phyloP scores from a whole-genome alignment of 2,329 filamentous ascomycete species.

The Diaporthe sp. region DNA sequence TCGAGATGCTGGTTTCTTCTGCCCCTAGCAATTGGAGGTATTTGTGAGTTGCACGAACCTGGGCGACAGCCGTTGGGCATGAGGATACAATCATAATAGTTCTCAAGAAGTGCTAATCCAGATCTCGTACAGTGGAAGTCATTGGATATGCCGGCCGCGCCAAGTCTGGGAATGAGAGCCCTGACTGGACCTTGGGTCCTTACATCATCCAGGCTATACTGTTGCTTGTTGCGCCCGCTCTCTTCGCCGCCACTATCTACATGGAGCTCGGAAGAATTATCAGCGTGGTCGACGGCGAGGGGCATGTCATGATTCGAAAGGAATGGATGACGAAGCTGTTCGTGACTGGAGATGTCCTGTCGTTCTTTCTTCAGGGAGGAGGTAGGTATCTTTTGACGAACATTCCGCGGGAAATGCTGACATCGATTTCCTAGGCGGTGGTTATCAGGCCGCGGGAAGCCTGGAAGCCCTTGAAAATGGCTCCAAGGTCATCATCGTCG shows the following conservation, averaged over 20 bases:
- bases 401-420: neutral
- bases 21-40: conserved; percentile 64
- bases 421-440: neutral
- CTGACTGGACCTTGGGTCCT: conserved; percentile 20
- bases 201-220: conserved; percentile 34
- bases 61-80: no score
- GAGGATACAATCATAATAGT: no score
- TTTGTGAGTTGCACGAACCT: conserved; percentile 54
- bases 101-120: neutral
- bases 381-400: neutral
- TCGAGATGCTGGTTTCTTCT: conserved; percentile 65
- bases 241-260: conserved; percentile 36
- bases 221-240: conserved; percentile 33
- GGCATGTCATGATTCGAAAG: conserved; percentile 12
- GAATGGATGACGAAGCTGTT: conserved; percentile 36
- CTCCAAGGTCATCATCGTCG: conserved; percentile 47
- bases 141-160: conserved; percentile 31
- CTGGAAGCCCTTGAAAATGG: conserved; percentile 40
- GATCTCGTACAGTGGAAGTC: neutral
- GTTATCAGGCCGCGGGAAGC: conserved; percentile 2
- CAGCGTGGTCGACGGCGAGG: conserved; percentile 20
- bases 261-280: conserved; percentile 35
- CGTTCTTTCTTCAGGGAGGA: conserved; percentile 29
- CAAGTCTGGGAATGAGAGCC: conserved; percentile 19
- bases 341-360: conserved; percentile 30